Evolutionary conservation across 371 early-diverging fungal genomes (phyloP).

Genomic region (Mortierella sp.): DNA sequence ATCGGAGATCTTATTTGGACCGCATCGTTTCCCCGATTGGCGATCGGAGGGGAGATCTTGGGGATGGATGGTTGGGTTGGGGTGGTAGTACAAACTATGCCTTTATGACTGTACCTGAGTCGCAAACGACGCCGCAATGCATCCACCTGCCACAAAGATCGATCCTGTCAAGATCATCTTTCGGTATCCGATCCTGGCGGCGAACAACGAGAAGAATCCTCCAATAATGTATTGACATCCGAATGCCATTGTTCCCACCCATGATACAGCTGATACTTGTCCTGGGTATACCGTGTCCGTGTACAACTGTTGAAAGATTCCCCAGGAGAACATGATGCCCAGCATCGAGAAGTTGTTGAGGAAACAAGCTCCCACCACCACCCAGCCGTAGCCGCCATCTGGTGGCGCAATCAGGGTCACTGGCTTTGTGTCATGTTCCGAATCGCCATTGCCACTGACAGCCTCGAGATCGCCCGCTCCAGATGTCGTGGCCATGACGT

Average conservation of each 20-base stretch:
- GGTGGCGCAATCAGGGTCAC: conserved; percentile 21
- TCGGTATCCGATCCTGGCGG: conserved; percentile 39
- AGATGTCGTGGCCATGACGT: not conserved
- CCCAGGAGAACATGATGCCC: conserved; percentile 67
- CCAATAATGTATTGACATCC: conserved; percentile 43
- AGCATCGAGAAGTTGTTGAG: conserved; percentile 67
- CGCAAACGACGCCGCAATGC: conserved; percentile 46
- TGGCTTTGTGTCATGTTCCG: not conserved
- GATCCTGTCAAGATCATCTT: conserved; percentile 43
- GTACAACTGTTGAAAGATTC: conserved; percentile 62
- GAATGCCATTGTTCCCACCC: conserved; percentile 51
- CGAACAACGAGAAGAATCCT: conserved; percentile 35
- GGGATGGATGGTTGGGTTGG: too few relatives aligned
- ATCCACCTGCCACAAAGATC: conserved; percentile 35
- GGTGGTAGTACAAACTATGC: too few relatives aligned
- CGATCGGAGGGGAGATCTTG: too few relatives aligned
- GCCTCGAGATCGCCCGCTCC: not conserved
- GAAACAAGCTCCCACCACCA: conserved; percentile 62
- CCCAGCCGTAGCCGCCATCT: conserved; percentile 56
- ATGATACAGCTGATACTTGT: conserved; percentile 41
- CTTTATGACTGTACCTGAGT: conserved; percentile 45
- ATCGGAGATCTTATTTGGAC: too few relatives aligned
- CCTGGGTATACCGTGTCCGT: conserved; percentile 33
- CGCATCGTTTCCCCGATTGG: too few relatives aligned
- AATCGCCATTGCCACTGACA: too few relatives aligned